Evolutionary conservation across 257 asterid genomes (phyloP).

Genomic region (Gentiana macrophylla): DNA sequence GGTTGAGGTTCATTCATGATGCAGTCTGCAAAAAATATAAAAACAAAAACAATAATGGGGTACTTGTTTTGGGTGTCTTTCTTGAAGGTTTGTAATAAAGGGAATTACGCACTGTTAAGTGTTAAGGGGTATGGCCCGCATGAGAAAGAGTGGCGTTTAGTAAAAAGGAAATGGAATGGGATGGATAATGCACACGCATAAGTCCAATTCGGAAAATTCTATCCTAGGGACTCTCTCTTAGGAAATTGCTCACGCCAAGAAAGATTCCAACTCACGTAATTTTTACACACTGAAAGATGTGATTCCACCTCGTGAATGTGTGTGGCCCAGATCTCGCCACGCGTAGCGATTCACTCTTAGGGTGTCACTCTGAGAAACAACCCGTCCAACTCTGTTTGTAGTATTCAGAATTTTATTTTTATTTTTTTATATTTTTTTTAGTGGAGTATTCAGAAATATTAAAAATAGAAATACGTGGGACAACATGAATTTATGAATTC

Average conservation of each 20-base stretch:
- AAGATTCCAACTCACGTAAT: too few relatives aligned
- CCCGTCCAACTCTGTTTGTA: too few relatives aligned
- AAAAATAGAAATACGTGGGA: constrained; percentile 5
- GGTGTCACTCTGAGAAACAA: too few relatives aligned
- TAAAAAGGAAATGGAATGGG: neutral
- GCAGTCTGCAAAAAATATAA: too few relatives aligned
- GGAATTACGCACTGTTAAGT: neutral
- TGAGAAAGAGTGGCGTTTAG: neutral
- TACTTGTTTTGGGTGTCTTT: constrained; percentile 4
- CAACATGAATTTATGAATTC: constrained; percentile 3
- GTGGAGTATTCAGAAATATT: neutral
- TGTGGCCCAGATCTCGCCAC: too few relatives aligned
- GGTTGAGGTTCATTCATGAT: too few relatives aligned
- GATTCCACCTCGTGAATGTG: too few relatives aligned
- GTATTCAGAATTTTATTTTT: too few relatives aligned
- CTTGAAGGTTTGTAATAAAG: neutral
- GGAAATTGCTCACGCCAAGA: too few relatives aligned
- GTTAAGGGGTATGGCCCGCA: constrained; percentile 5
- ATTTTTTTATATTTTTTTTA: too few relatives aligned
- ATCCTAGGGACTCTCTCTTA: too few relatives aligned
- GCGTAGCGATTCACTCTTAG: too few relatives aligned
- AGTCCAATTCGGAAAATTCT: neutral
- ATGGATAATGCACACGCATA: constrained; percentile 18
- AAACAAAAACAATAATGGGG: constrained; percentile 9
- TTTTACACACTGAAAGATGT: neutral